A percentile compares a stretch with the other conserved stretches of the same genome.
These are phyloP conservation scores for Erysimum cheiranthoides DNA, from an alignment of 345 rosid species.

Conservation along the genomic window DNA sequence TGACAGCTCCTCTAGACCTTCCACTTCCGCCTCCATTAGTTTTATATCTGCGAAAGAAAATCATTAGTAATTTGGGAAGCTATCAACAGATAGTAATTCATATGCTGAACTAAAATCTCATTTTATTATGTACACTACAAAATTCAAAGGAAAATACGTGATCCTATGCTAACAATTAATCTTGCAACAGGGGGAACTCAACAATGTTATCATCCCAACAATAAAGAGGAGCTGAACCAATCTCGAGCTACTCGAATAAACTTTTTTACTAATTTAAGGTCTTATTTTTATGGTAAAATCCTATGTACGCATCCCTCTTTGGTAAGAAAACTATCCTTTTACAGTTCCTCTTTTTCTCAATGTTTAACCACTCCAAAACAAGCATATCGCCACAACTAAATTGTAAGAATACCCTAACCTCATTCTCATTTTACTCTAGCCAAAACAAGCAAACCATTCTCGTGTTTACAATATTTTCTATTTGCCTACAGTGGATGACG, in stretches of 20 bases:
- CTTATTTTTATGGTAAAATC: neutral
- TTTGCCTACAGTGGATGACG: neutral
- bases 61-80: slow-evolving; percentile 3
- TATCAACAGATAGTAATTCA: neutral
- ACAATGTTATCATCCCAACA: neutral
- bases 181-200: neutral
- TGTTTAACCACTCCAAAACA: neutral
- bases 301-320: neutral
- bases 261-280: neutral
- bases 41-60: slow-evolving; percentile 63
- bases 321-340: neutral
- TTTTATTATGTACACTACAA: slow-evolving; percentile 8
- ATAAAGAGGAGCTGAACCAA: neutral
- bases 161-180: neutral
- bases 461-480: neutral
- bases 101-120: neutral
- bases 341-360: neutral
- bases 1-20: slow-evolving; percentile 91
- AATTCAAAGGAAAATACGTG: neutral
- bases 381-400: neutral
- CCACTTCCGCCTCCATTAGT: slow-evolving; percentile 92
- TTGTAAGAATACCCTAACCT: neutral
- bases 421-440: slow-evolving; percentile 8
- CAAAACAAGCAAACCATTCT: slow-evolving; percentile 13
- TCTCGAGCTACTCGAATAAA: neutral